Conservation (phyloP, 2,329 filamentous ascomycete genomes). For the Fusarium decemcellulare region DNA sequence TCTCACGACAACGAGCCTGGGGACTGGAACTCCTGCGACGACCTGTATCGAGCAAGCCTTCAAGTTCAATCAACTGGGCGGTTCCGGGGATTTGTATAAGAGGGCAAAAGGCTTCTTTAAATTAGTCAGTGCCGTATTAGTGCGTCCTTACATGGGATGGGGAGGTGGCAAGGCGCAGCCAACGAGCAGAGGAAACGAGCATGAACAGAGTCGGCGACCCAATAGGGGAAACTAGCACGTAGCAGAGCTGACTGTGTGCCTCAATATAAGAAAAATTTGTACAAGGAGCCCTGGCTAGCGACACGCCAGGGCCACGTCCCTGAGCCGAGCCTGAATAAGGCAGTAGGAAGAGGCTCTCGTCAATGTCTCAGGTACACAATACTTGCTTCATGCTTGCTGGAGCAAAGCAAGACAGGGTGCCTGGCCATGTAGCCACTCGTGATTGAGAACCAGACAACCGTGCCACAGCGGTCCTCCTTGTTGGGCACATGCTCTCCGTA, state of each 20-base stretch:
- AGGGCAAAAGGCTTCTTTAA: constrained; percentile 18
- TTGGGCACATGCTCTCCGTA: constrained; percentile 11
- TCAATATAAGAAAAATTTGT: constrained; percentile 4
- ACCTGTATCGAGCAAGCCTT: constrained; percentile 38
- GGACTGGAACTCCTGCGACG: constrained; percentile 21
- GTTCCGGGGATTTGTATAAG: constrained; percentile 22
- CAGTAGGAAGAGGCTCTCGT: constrained; percentile 28
- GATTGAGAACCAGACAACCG: constrained; percentile 5
- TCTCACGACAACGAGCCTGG: constrained; percentile 18
- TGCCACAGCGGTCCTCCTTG: constrained; percentile 7
- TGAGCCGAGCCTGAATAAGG: constrained; percentile 2
- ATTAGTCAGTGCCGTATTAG: constrained; percentile 9
- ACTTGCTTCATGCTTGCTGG: constrained; percentile 6
- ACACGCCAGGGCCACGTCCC: constrained; percentile 22
- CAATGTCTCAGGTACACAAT: constrained; percentile 26
- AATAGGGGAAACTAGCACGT: constrained; percentile 1
- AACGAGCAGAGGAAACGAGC: constrained; percentile 9
- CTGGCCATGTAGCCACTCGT: neutral
- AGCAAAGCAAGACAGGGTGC: neutral
- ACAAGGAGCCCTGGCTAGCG: constrained; percentile 33
- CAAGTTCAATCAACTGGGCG: constrained; percentile 20
- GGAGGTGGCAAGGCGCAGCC: constrained; percentile 7
- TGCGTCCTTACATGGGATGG: constrained; percentile 13
- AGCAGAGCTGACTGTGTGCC: neutral
- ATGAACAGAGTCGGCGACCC: neutral